Evolutionary conservation across 306 rosid genomes (phyloP).

Genomic region (Dryas octopetala): DNA sequence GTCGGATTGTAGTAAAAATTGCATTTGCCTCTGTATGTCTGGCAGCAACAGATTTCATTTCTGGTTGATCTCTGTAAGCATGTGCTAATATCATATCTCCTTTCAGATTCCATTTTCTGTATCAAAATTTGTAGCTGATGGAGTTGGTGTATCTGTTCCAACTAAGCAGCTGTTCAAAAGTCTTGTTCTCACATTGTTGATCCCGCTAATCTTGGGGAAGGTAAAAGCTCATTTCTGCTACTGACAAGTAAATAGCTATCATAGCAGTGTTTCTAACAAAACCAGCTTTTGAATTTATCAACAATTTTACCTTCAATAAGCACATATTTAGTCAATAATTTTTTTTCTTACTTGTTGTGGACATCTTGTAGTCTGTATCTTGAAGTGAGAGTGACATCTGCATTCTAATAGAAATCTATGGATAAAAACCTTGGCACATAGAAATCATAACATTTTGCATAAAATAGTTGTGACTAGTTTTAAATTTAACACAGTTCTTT

Average conservation of each 20-base stretch:
- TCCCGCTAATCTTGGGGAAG: constrained; percentile 89
- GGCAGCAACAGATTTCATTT: neutral
- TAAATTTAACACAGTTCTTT: too few species aligned
- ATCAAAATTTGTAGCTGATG: constrained; percentile 72
- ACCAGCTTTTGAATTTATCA: neutral
- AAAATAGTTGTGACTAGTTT: too few species aligned
- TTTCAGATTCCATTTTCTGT: constrained; percentile 83
- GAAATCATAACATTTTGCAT: too few species aligned
- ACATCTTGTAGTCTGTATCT: too few species aligned
- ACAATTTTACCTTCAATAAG: neutral
- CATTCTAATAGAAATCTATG: too few species aligned
- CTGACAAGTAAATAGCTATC: constrained; percentile 5
- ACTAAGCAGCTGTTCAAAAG: constrained; percentile 74
- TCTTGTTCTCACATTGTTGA: constrained; percentile 65
- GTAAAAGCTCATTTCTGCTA: constrained; percentile 38
- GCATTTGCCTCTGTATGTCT: neutral
- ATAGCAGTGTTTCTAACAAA: neutral
- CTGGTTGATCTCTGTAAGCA: constrained; percentile 5
- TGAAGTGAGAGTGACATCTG: too few species aligned
- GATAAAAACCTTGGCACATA: too few species aligned
- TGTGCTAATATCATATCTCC: constrained; percentile 29
- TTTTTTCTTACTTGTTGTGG: too few species aligned
- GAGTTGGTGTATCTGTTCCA: constrained; percentile 85
- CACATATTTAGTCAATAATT: neutral
- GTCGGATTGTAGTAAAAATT: neutral